Evolutionary conservation across 75 land plant species (phyloP).

Genomic region (Cupressus sempervirens): DNA sequence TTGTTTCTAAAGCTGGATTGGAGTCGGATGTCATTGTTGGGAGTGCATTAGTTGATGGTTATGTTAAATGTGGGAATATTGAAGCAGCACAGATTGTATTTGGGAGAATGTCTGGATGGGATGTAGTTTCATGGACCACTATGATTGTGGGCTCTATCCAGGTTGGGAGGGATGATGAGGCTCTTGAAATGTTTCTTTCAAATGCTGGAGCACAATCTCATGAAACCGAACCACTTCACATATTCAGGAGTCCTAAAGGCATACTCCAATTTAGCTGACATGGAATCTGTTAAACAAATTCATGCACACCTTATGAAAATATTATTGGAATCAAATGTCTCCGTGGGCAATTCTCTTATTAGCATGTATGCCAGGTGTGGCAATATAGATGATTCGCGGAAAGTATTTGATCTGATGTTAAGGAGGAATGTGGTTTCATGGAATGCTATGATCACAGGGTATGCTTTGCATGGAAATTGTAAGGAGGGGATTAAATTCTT

Average conservation of each 20-base stretch:
- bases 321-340: conserved; percentile 15
- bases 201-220: conserved; percentile 16
- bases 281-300: conserved; percentile 9
- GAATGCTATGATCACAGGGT: conserved; percentile 27
- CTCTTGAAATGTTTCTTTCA: not conserved
- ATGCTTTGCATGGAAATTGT: conserved; percentile 18
- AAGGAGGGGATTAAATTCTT: conserved; percentile 11
- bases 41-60: conserved; percentile 25
- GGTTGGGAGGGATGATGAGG: conserved; percentile 7
- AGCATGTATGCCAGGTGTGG: conserved; percentile 25
- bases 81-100: conserved; percentile 17
- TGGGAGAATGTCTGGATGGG: conserved; percentile 16
- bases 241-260: conserved; percentile 37
- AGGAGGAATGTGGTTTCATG: conserved; percentile 19
- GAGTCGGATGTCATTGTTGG: conserved; percentile 10
- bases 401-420: conserved; percentile 17
- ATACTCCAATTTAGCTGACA: conserved; percentile 1
- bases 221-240: conserved; percentile 35
- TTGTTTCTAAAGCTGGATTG: conserved; percentile 14
- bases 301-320: conserved; percentile 10
- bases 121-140: conserved; percentile 39
- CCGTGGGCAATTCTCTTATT: conserved; percentile 8
- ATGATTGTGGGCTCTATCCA: conserved; percentile 23
- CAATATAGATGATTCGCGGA: conserved; percentile 3
- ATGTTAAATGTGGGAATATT: conserved; percentile 13